These are phyloP conservation scores for Pythium brassicae DNA, from an alignment of 352 stramenopile genomes.

Conservation along the genomic window DNA sequence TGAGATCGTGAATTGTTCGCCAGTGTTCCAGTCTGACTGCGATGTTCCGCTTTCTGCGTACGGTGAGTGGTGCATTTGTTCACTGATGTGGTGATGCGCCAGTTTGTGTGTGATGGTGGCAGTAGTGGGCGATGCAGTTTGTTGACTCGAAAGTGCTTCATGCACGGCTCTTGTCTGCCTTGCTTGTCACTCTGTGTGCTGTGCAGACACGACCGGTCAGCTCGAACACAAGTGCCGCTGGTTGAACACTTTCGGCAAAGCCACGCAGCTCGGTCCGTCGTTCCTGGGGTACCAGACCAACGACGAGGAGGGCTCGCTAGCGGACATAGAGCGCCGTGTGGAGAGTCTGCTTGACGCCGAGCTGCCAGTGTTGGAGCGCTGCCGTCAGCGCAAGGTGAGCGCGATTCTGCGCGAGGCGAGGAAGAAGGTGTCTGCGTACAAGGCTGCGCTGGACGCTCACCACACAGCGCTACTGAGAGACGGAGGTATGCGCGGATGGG, in stretches of 20 bases:
- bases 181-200: not conserved
- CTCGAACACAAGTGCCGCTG: conserved; percentile 23
- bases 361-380: conserved; percentile 24
- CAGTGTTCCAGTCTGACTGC: conserved; percentile 6
- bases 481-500: not conserved
- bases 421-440: conserved; percentile 21
- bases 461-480: not conserved
- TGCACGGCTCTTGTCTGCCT: not conserved
- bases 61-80: conserved; percentile 17
- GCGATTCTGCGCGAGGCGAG: conserved; percentile 18
- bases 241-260: conserved; percentile 31
- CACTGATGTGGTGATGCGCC: conserved; percentile 7
- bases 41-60: conserved; percentile 24
- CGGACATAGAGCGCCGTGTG: conserved; percentile 23
- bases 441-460: conserved; percentile 7
- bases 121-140: not conserved
- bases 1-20: not conserved
- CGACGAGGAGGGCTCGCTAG: conserved; percentile 15
- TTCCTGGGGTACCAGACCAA: conserved; percentile 12
- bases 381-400: conserved; percentile 22
- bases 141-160: not conserved
- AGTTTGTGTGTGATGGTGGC: not conserved
- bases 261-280: conserved; percentile 25
- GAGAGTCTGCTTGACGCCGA: conserved; percentile 20
- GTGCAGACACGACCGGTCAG: conserved; percentile 22